A percentile compares a stretch with the other conserved stretches of the same genome.
These are phyloP conservation scores for Camellia japonica DNA, from an alignment of 148 eudicot species.

Conservation along the genomic window DNA sequence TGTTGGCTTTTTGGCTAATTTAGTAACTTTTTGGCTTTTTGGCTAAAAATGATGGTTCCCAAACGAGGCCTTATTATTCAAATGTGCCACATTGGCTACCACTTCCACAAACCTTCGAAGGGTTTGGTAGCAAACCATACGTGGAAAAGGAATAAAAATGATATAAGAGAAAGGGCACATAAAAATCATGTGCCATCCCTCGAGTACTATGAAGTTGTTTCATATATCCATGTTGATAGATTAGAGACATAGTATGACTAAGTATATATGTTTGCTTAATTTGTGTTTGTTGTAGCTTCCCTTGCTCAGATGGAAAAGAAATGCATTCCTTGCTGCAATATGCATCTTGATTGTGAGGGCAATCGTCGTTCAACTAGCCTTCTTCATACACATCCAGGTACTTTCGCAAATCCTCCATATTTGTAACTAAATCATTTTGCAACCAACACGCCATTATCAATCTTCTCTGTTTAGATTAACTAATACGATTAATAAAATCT, in stretches of 20 bases:
- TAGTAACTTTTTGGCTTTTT: too few species aligned
- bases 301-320: conserved; percentile 26
- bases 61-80: too few species aligned
- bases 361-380: conserved; percentile 18
- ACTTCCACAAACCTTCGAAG: neutral
- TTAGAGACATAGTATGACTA: neutral
- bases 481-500: neutral
- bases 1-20: too few species aligned
- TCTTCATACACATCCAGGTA: conserved; percentile 25
- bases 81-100: neutral
- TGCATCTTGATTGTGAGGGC: conserved; percentile 25
- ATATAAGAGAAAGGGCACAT: too few species aligned
- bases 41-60: too few species aligned
- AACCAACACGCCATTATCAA: neutral
- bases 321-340: conserved; percentile 25
- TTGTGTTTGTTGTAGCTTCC: conserved; percentile 11
- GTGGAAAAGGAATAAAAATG: neutral
- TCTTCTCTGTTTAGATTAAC: neutral
- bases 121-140: neutral
- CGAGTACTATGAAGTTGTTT: neutral
- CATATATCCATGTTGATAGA: neutral
- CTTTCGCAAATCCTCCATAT: neutral
- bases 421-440: neutral
- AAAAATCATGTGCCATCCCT: neutral
- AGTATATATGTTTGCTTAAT: neutral